Base-by-base conservation (phyloP, 805 yeast genomes). In the Saturnispora ahearnii region DNA sequence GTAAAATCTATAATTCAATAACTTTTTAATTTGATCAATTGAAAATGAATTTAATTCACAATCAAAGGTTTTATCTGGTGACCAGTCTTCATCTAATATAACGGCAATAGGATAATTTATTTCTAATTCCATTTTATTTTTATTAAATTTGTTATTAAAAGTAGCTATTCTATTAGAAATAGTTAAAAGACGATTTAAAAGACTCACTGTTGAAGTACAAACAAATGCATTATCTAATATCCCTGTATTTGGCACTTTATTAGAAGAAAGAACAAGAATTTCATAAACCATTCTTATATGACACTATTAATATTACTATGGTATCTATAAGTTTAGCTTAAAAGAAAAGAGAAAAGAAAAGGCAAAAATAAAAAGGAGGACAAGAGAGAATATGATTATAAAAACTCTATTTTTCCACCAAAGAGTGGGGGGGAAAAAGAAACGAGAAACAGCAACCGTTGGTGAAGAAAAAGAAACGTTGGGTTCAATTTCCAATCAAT, bases 1-100 rank as follows among this genome's bases (percentile, higher is more conserved):
- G 40, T 54, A 53, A 45, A 65, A 65, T 48, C 69, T 58, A n/a
- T 48, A 45, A 24, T 55, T 53, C 7, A 61, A 36, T 18, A 62
- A 42, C 34, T 38, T 37, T 40, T 44, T 29, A 34, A 56, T 13
- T 12, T 38, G 38, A 28, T 53, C 24, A 28, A 41, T 4, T 50
- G 30, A n/a, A 18, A 52, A 33, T 8, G 22, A 21, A 11, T 46
- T 43, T 6, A 45, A 11, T 18, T 36, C 29, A 33, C 21, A 7
- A 34, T 49, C 31, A 9, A 30, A 21, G 28, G 22, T 21, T 22
- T 26, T 30, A 4, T 24, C 18, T 7, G 32, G 29, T 2, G 28
- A n/a, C 28, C 41, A 41, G 11, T 22, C 15, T 31, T 48, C 12
- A 28, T 46, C 47, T 11, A 49, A 37, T 5, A 45, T 18, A 10